Evolutionary conservation across 441 rosid genomes (phyloP), one percentile per base, ranked within the genome.

Genomic region (Monsonia emarginata): DNA sequence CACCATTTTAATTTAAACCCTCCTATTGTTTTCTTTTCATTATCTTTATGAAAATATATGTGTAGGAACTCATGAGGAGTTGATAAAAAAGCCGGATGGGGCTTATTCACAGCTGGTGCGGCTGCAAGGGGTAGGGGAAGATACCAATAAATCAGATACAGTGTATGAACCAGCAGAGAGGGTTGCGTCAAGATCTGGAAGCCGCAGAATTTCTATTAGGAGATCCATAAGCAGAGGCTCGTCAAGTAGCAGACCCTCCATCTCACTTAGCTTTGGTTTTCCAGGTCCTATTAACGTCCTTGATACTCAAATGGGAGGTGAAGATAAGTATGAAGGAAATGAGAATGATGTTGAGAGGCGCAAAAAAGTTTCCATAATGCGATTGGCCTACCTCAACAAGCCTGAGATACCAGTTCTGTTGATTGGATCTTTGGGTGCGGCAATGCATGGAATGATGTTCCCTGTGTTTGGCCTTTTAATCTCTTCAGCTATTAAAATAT

Each of bases 61-160:
- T 74, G 56, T 76, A 90, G 96, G 97, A 44, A 72, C 86, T 31
- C 98, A 90, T 64, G 73, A 74, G 11, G 87, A 85, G 65, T 72
- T 90, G 76, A 79, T 76, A 34, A 70, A 64, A 48, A 74, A 87
- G 72, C 84, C 86, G 0, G 76, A 75, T 1, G 96, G 96, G 27
- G 86, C 84, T 22, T 87, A 87, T 72, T 70, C 87, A 8, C 88
- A 82, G 67, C 76, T 87, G n/a, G 62, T 88, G 71, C 7, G 71
- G 42, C 21, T 72, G 63, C 75, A 67, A 66, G 85, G 79, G 56
- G 38, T 72, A 65, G 78, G 54, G 1, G 59, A 65, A n/a, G 80
- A 78, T 4, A 65, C 66, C 9, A 57, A 22, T 9, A 58, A 8
- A 8, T 31, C 36, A 46, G 54, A 1, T 46, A n/a, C 46, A 46